phyloP scores from a whole-genome alignment of 192 early-diverging fungal genomes.

The Podila minutissima region DNA sequence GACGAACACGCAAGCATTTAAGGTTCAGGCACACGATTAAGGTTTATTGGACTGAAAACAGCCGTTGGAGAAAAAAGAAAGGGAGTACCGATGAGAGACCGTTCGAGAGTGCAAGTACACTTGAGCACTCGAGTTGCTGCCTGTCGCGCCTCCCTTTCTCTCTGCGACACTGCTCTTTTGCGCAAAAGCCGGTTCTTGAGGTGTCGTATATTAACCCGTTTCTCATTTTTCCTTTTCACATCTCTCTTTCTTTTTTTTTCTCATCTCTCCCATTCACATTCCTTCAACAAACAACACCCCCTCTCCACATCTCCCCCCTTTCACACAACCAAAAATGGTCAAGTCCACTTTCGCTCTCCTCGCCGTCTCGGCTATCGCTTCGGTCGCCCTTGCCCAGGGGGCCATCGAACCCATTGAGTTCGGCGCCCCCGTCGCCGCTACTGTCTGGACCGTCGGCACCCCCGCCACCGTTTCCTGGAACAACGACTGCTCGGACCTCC shows the following conservation, averaged over 20 bases:
- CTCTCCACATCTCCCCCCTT: slow-evolving; percentile 16
- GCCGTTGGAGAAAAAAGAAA: no score
- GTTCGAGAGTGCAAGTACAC: no score
- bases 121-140: no score
- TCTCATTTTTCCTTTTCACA: not conserved
- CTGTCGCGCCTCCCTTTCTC: not conserved
- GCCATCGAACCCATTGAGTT: slow-evolving; percentile 6
- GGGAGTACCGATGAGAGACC: no score
- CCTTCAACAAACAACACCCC: not conserved
- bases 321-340: slow-evolving; percentile 1
- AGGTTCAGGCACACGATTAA: no score
- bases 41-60: no score
- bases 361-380: slow-evolving; percentile 17
- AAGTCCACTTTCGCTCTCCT: slow-evolving; percentile 24
- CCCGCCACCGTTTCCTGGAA: slow-evolving; percentile 23
- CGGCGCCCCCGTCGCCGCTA: slow-evolving; percentile 9
- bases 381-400: slow-evolving; percentile 15
- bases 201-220: not conserved
- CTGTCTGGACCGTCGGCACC: slow-evolving; percentile 14
- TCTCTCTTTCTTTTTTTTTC: slow-evolving; percentile 12
- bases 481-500: slow-evolving; percentile 10
- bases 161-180: not conserved
- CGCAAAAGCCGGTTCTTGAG: slow-evolving; percentile 2
- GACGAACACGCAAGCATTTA: no score
- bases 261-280: slow-evolving; percentile 20